These are phyloP conservation scores for Periconia sp. DNA, from an alignment of 2,329 filamentous ascomycete genomes.

Conservation along the genomic window DNA sequence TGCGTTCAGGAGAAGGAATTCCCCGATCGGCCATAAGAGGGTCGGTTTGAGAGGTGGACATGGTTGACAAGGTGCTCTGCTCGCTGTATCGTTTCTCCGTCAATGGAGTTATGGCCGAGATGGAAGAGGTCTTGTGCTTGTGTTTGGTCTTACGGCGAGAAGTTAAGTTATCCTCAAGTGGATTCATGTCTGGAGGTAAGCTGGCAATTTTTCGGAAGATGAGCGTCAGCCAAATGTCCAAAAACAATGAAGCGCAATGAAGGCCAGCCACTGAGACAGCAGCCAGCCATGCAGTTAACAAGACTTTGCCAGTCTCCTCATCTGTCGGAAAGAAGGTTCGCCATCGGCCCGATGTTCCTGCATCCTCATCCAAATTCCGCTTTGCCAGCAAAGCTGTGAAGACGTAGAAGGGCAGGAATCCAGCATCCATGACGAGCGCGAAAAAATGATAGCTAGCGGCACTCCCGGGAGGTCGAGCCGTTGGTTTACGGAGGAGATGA, in stretches of 20 bases:
- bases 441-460: slow-evolving; percentile 90
- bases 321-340: slow-evolving; percentile 65
- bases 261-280: slow-evolving; percentile 66
- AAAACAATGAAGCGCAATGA: slow-evolving; percentile 68
- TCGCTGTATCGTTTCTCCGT: slow-evolving; percentile 63
- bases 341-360: slow-evolving; percentile 61
- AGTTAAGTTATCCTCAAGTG: slow-evolving; percentile 82
- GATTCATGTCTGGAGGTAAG: slow-evolving; percentile 93
- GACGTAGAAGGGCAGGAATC: slow-evolving; percentile 64
- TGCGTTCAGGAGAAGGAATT: slow-evolving; percentile 36
- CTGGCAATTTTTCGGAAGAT: slow-evolving; percentile 80
- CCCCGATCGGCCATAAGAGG: slow-evolving; percentile 33
- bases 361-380: slow-evolving; percentile 53
- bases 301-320: slow-evolving; percentile 59
- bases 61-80: slow-evolving; percentile 48
- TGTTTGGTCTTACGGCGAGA: slow-evolving; percentile 64
- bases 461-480: slow-evolving; percentile 72
- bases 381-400: slow-evolving; percentile 60
- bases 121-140: slow-evolving; percentile 70
- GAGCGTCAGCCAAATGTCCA: slow-evolving; percentile 74
- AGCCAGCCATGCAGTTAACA: slow-evolving; percentile 68
- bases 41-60: slow-evolving; percentile 37
- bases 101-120: slow-evolving; percentile 46
- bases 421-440: slow-evolving; percentile 71
- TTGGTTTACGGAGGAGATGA: slow-evolving; percentile 72